These are phyloP conservation scores for Ajuga chamaepitys DNA, from an alignment of 257 asterid genomes.

Conservation along the genomic window DNA sequence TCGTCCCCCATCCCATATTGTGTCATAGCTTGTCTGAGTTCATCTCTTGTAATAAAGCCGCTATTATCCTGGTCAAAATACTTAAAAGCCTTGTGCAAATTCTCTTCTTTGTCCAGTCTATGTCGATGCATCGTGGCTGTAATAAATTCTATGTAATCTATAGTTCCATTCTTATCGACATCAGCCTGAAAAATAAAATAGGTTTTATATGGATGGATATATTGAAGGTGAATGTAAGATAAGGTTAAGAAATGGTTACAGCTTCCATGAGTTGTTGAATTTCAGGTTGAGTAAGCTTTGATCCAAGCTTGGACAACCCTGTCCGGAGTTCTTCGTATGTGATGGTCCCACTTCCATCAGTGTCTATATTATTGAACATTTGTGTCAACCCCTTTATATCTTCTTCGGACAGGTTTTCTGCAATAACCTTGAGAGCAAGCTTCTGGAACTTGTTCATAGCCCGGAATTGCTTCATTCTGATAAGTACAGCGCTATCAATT, in stretches of 20 bases:
- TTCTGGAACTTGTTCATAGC: slow-evolving; percentile 87
- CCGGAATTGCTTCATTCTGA: slow-evolving; percentile 88
- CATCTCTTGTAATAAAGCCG: slow-evolving; percentile 95
- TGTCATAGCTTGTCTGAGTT: slow-evolving; percentile 73
- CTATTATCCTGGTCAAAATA: slow-evolving; percentile 71
- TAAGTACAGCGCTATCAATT: slow-evolving; percentile 70
- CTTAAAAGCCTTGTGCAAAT: slow-evolving; percentile 64
- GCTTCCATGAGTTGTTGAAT: slow-evolving; percentile 84
- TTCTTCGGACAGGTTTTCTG: slow-evolving; percentile 72
- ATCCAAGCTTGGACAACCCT: slow-evolving; percentile 77
- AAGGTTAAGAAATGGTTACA: slow-evolving; percentile 31
- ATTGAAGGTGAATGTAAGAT: not conserved
- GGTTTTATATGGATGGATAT: no score
- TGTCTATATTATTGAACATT: slow-evolving; percentile 83
- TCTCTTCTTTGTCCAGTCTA: slow-evolving; percentile 75
- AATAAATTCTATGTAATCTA: slow-evolving; percentile 78
- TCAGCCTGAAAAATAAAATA: slow-evolving; percentile 47
- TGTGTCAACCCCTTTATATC: slow-evolving; percentile 76
- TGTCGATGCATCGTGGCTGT: slow-evolving; percentile 94
- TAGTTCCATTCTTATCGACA: slow-evolving; percentile 72
- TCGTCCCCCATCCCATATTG: slow-evolving; percentile 93
- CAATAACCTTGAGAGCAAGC: slow-evolving; percentile 90
- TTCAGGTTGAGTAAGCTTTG: slow-evolving; percentile 66
- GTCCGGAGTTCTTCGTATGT: slow-evolving; percentile 74
- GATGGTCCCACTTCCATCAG: slow-evolving; percentile 75